phyloP scores from a whole-genome alignment of 2,329 filamentous ascomycete species.

The Colletotrichum agaves region DNA sequence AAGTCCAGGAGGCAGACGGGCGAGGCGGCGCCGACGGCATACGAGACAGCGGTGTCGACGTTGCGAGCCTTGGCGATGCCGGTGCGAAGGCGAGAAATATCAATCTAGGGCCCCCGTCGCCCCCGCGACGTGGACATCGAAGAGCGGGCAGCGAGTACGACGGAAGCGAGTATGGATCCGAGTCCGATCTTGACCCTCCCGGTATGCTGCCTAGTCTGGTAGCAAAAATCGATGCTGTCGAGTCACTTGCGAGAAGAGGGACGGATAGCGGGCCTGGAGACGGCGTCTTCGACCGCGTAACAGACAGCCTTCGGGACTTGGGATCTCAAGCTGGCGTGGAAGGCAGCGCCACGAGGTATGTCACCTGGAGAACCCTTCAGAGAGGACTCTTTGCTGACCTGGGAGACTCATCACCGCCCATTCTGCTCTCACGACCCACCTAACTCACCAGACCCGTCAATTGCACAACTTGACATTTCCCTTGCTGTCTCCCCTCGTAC shows the following conservation, averaged over 20 bases:
- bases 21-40: constrained; percentile 44
- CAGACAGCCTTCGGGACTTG: constrained; percentile 76
- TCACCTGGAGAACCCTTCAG: constrained; percentile 17
- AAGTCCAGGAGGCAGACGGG: constrained; percentile 41
- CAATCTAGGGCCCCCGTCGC: constrained; percentile 58
- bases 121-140: constrained; percentile 58
- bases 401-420: constrained; percentile 78
- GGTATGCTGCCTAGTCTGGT: constrained; percentile 75
- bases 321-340: constrained; percentile 79
- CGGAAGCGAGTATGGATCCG: constrained; percentile 79
- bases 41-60: constrained; percentile 57
- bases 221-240: constrained; percentile 77
- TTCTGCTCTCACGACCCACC: constrained; percentile 77
- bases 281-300: constrained; percentile 74
- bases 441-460: constrained; percentile 79
- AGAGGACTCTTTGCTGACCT: neutral
- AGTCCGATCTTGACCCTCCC: constrained; percentile 75
- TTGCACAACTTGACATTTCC: constrained; percentile 78
- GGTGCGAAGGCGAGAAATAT: constrained; percentile 47
- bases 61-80: constrained; percentile 41
- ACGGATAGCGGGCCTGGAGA: constrained; percentile 73
- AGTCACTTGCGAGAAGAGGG: constrained; percentile 73
- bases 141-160: constrained; percentile 71
- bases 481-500: constrained; percentile 74
- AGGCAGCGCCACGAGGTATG: constrained; percentile 75